Percentiles rank a stretch among this genome's conserved stretches.
phyloP scores from a whole-genome alignment of 1,139 yeast genomes.

The Candida frijolesensis region DNA sequence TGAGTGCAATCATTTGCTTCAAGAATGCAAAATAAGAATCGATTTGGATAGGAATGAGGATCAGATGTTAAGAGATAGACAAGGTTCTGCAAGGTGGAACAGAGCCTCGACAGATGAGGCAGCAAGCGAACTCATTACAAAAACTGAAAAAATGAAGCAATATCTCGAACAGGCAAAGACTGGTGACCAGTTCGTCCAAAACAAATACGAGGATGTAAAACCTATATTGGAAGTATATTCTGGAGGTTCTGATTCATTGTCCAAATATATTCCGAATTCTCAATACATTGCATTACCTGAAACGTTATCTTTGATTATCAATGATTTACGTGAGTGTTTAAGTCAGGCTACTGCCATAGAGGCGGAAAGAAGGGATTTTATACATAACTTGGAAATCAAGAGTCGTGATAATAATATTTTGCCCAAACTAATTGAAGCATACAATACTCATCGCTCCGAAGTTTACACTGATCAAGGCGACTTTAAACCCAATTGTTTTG shows the following conservation, averaged over 20 bases:
- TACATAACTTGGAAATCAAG: slow-evolving; percentile 46
- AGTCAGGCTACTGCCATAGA: slow-evolving; percentile 29
- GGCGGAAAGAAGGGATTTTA: slow-evolving; percentile 37
- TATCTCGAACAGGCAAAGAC: slow-evolving; percentile 60
- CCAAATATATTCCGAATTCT: slow-evolving; percentile 53
- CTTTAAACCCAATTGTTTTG: slow-evolving; percentile 32
- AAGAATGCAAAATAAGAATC: slow-evolving; percentile 51
- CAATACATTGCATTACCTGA: slow-evolving; percentile 44
- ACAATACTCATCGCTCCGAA: slow-evolving; percentile 31
- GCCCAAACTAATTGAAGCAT: slow-evolving; percentile 52
- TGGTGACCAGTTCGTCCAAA: slow-evolving; percentile 59
- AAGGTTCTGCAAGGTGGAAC: slow-evolving; percentile 56
- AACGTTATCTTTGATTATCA: slow-evolving; percentile 34
- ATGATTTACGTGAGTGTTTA: slow-evolving; percentile 43
- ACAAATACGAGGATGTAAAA: slow-evolving; percentile 46
- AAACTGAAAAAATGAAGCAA: slow-evolving; percentile 44
- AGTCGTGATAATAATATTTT: slow-evolving; percentile 51
- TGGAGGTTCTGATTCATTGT: slow-evolving; percentile 44
- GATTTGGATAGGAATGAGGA: slow-evolving; percentile 60
- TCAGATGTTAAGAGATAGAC: slow-evolving; percentile 42
- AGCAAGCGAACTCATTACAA: slow-evolving; percentile 35
- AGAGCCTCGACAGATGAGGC: slow-evolving; percentile 43
- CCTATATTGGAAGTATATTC: slow-evolving; percentile 46
- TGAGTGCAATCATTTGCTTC: slow-evolving; percentile 39
- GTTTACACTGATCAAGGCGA: slow-evolving; percentile 20